A percentile compares a stretch with the other conserved stretches of the same genome.
Evolutionary conservation across 2,329 filamentous ascomycete species (phyloP).

Genomic region (Fusarium ramigenum): DNA sequence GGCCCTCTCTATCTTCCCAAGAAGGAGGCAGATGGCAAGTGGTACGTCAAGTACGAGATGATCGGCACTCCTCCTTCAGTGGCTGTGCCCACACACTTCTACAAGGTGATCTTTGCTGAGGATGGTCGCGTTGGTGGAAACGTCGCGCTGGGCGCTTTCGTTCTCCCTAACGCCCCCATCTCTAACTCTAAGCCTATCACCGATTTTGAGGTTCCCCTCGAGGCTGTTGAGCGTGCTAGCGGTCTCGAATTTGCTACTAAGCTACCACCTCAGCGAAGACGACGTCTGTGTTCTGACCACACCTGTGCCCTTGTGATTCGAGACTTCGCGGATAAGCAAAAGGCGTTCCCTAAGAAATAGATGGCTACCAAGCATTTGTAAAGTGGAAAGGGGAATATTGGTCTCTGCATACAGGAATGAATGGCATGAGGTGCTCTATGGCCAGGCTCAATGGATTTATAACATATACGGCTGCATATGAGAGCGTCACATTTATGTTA

Average conservation of each 20-base stretch:
- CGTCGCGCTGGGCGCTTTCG: constrained; percentile 92
- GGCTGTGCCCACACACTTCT: constrained; percentile 97
- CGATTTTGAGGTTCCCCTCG: constrained; percentile 95
- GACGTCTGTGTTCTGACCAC: constrained; percentile 86
- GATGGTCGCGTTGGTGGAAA: constrained; percentile 75
- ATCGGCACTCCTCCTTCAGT: constrained; percentile 94
- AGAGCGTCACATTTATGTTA: background rate
- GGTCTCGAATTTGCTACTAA: constrained; percentile 90
- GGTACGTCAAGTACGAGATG: constrained; percentile 94
- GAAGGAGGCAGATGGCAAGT: constrained; percentile 84
- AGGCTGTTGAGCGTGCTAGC: constrained; percentile 90
- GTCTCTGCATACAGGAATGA: background rate
- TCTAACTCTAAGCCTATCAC: constrained; percentile 85
- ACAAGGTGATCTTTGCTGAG: constrained; percentile 98
- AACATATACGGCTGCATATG: background rate
- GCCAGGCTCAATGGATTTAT: background rate
- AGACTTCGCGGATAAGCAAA: constrained; percentile 75
- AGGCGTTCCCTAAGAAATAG: constrained; percentile 60
- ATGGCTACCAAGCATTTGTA: background rate
- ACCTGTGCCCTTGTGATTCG: constrained; percentile 83
- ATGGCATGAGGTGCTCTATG: background rate
- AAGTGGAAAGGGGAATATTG: background rate
- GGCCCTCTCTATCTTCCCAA: constrained; percentile 93
- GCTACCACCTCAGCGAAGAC: constrained; percentile 77
- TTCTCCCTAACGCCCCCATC: constrained; percentile 91